phyloP scores from a whole-genome alignment of 306 rosid species.

The Trifolium pratense region DNA sequence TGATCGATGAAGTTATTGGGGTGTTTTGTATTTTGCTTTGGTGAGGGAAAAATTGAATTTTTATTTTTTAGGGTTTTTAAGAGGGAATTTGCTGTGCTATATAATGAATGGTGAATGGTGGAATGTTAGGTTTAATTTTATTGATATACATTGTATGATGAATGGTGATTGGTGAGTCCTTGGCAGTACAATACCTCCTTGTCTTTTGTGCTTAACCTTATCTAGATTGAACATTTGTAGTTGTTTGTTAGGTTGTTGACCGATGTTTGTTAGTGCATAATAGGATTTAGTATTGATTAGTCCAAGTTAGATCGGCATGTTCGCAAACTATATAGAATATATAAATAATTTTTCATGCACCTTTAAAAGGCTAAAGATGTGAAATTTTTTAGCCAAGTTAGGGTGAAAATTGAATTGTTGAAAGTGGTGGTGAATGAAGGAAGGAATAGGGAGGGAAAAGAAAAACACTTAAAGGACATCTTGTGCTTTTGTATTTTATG shows the following conservation, averaged over 20 bases:
- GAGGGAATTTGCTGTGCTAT: constrained; percentile 14
- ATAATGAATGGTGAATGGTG: not conserved
- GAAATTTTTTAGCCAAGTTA: not conserved
- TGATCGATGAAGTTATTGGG: constrained; percentile 19
- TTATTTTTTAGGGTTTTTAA: constrained; percentile 8
- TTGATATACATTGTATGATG: constrained; percentile 6
- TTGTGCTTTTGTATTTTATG: not conserved
- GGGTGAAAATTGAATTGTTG: constrained; percentile 20
- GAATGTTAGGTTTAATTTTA: not conserved
- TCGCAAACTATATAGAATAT: not conserved
- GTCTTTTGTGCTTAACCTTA: constrained; percentile 8
- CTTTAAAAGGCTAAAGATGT: not conserved
- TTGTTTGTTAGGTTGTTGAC: not conserved
- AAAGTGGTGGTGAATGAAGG: constrained; percentile 11
- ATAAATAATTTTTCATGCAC: not conserved
- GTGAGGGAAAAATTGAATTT: not conserved
- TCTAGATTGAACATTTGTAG: constrained; percentile 1
- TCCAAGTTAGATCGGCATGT: not conserved
- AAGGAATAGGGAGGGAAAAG: not conserved
- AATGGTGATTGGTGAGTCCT: constrained; percentile 9
- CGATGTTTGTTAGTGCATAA: not conserved
- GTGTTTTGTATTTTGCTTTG: not conserved
- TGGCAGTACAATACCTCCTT: constrained; percentile 16
- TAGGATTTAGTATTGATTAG: not conserved
- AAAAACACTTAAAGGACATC: not conserved